phyloP scores from a whole-genome alignment of 73 alveolate species.

The Durusdinium trenchii region DNA sequence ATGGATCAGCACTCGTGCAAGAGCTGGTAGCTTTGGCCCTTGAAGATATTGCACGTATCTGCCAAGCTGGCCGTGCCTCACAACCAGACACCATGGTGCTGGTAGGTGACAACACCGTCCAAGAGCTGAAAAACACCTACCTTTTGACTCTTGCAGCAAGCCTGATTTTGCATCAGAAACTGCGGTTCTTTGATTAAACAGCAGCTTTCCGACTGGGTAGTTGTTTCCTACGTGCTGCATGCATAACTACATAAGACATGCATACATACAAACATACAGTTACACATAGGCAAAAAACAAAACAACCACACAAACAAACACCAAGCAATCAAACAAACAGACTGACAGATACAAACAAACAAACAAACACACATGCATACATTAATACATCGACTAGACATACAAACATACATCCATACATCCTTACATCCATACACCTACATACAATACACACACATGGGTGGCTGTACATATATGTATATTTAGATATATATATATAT shows the following conservation, averaged over 20 bases:
- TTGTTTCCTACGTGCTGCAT: no score
- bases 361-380: neutral
- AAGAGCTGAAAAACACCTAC: neutral
- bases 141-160: neutral
- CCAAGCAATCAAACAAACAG: neutral
- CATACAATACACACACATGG: no score
- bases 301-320: neutral
- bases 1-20: neutral
- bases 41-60: neutral
- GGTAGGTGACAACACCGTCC: constrained; percentile 47
- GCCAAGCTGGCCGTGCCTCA: neutral
- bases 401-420: no score
- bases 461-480: no score
- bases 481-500: no score
- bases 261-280: no score
- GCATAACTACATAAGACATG: neutral
- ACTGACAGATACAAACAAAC: neutral
- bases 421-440: no score
- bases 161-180: neutral
- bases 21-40: neutral
- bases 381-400: no score
- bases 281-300: neutral
- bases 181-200: neutral
- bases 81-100: constrained; percentile 3
- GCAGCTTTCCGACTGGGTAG: no score